Conservation (phyloP, 2,329 filamentous ascomycete genomes). For the Hypocrella siamensis region DNA sequence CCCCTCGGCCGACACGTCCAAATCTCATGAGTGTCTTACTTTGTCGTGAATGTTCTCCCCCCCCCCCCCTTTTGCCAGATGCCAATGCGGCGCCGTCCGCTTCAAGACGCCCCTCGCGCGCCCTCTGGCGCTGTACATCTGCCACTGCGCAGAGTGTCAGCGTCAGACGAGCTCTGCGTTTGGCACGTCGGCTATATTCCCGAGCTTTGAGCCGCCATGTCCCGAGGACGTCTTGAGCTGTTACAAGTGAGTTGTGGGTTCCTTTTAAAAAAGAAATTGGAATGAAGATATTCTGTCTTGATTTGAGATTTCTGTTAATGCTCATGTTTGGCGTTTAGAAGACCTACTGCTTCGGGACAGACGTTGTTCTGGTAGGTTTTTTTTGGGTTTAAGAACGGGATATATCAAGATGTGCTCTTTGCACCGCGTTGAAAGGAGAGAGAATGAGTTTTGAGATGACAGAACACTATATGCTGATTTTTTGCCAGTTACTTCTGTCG, state of each 20-base stretch:
- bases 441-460: background rate
- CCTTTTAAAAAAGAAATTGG: too few species aligned
- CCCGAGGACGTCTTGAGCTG: slow-evolving; percentile 20
- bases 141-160: slow-evolving; percentile 51
- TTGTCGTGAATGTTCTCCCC: too few species aligned
- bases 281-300: too few species aligned
- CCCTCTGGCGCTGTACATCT: slow-evolving; percentile 16
- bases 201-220: slow-evolving; percentile 41
- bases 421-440: too few species aligned
- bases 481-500: slow-evolving; percentile 45
- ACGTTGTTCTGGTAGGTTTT: slow-evolving; percentile 36
- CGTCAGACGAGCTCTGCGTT: slow-evolving; percentile 51
- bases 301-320: too few species aligned
- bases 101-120: slow-evolving; percentile 8
- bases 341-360: slow-evolving; percentile 34
- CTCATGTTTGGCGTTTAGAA: too few species aligned
- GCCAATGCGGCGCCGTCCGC: slow-evolving; percentile 42
- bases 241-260: background rate
- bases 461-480: background rate
- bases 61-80: too few species aligned
- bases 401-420: background rate
- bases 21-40: too few species aligned
- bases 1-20: too few species aligned
- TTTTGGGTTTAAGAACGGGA: background rate
- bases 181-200: slow-evolving; percentile 55